Evolutionary conservation across 2,329 filamentous ascomycete genomes (phyloP), one percentile per base, ranked within the genome.

Genomic region (Sphaceloma murrayae): DNA sequence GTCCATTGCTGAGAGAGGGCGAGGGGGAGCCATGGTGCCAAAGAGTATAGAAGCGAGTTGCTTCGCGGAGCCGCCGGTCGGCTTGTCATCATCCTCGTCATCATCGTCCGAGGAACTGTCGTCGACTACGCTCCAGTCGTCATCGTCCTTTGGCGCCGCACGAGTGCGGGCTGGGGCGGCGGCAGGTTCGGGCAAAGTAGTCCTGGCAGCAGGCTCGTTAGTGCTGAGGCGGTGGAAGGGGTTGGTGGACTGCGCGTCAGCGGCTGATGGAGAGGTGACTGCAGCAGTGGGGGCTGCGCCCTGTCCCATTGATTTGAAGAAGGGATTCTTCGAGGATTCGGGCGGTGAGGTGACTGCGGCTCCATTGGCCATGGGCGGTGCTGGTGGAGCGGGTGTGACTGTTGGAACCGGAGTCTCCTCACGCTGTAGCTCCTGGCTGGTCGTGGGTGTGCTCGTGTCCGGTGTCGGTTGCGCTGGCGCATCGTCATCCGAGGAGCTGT

Each of bases 21-120:
- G 79, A 10, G 91, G 89, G 29, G 91, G 89, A 7, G 77, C 89
- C 88, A 98, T 96, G 42, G 88, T 94, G 48, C 91, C 89, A 60
- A 98, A 98, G 14, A 98, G 73, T 49, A 95, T 91, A 5, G 85
- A 94, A 11, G 91, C 91, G 27, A 98, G 76, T 55, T 94, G 85
- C 49, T 93, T 91, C 38, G 91, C 91, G 53, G 78, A 86, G 48
- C 82, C 80, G 45, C 85, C 85, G 40, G 83, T 83, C 13, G 85
- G 80, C 7, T 80, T 76, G 44, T 87, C 82, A 46, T 88, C 84
- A 46, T 89, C 82, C 26, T 77, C 75, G n/a, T 80, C 75, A 34
- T 78, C 76, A 3, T 65, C 66, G 43, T 85, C 82, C 3, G 85
- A 89, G 49, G 42, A 45, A 19, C 29, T 34, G 13, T 45, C 42